Evolutionary conservation across 176 grass and related monocot species (phyloP).

Genomic region (Raddia guianensis): DNA sequence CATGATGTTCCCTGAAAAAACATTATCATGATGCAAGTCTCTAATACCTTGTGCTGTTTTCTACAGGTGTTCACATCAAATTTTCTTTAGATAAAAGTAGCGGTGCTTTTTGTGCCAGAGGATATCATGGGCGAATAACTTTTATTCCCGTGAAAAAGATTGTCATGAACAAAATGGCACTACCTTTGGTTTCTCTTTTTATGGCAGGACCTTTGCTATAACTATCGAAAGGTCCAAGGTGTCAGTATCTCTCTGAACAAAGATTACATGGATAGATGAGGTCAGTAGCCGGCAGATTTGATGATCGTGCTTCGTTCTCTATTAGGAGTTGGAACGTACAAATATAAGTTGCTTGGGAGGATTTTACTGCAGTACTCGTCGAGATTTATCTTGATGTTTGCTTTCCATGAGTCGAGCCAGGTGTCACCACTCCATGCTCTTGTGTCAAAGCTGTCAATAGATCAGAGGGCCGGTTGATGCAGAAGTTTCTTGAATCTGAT

Average conservation of each 20-base stretch:
- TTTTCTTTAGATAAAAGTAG: not conserved
- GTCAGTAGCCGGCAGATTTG: constrained; percentile 13
- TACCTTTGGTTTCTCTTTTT: not conserved
- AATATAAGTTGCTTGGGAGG: not conserved
- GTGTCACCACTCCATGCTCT: not conserved
- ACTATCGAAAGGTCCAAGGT: constrained; percentile 1
- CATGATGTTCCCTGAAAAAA: not conserved
- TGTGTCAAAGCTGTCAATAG: not conserved
- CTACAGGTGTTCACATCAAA: not conserved
- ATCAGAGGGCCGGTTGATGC: constrained; percentile 16
- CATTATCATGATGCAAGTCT: not conserved
- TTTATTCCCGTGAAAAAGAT: not conserved
- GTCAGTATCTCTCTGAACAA: constrained; percentile 8
- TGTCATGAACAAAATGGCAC: not conserved
- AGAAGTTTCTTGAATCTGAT: constrained; percentile 20
- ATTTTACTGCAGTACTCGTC: constrained; percentile 15
- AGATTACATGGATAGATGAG: not conserved
- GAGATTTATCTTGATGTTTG: constrained; percentile 38
- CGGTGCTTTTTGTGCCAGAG: not conserved
- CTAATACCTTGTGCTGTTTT: not conserved
- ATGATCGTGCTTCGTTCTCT: not conserved
- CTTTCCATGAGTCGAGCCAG: not conserved
- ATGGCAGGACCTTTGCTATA: constrained; percentile 12
- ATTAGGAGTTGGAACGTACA: not conserved
- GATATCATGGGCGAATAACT: not conserved